These are phyloP conservation scores for Saccharomyces hybrid DNA, from an alignment of 1,139 yeast species.

Conservation along the genomic window DNA sequence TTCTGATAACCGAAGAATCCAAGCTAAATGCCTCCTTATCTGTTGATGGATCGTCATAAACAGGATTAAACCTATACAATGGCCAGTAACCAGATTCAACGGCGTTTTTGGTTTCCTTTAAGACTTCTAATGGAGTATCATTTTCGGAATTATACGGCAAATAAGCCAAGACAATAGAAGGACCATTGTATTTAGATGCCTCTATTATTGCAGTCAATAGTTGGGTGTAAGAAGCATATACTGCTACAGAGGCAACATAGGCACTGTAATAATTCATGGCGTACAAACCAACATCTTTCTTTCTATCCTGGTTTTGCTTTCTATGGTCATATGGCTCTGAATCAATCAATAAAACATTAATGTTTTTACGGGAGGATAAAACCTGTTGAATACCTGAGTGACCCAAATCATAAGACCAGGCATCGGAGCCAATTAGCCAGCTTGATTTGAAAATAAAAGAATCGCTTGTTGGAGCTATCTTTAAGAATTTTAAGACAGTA, in stretches of 20 bases:
- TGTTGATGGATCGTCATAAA: slow-evolving; percentile 43
- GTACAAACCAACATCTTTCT: slow-evolving; percentile 89
- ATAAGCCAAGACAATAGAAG: slow-evolving; percentile 84
- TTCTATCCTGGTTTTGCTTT: slow-evolving; percentile 38
- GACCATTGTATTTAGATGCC: slow-evolving; percentile 83
- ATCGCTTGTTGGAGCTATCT: slow-evolving; percentile 40
- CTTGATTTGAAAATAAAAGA: slow-evolving; percentile 45
- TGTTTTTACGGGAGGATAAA: slow-evolving; percentile 62
- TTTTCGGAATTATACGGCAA: slow-evolving; percentile 64
- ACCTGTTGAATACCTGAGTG: slow-evolving; percentile 87
- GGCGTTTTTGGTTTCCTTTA: slow-evolving; percentile 81
- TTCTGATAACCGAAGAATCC: slow-evolving; percentile 76
- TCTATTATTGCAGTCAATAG: slow-evolving; percentile 81
- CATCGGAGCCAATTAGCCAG: slow-evolving; percentile 91
- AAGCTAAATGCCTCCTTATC: slow-evolving; percentile 54
- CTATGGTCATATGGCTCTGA: slow-evolving; percentile 63
- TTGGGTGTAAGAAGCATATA: slow-evolving; percentile 89
- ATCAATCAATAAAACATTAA: slow-evolving; percentile 82
- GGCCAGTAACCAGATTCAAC: slow-evolving; percentile 97
- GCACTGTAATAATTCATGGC: slow-evolving; percentile 91
- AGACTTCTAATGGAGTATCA: slow-evolving; percentile 63
- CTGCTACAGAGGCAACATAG: slow-evolving; percentile 91
- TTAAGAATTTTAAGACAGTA: slow-evolving; percentile 36
- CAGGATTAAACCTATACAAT: slow-evolving; percentile 54
- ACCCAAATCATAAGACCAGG: slow-evolving; percentile 93